Percentiles rank a stretch among this genome's conserved stretches.
Evolutionary conservation across 1,284 basidiomycete genomes (phyloP).

Genomic region (Rhizoctonia solani): DNA sequence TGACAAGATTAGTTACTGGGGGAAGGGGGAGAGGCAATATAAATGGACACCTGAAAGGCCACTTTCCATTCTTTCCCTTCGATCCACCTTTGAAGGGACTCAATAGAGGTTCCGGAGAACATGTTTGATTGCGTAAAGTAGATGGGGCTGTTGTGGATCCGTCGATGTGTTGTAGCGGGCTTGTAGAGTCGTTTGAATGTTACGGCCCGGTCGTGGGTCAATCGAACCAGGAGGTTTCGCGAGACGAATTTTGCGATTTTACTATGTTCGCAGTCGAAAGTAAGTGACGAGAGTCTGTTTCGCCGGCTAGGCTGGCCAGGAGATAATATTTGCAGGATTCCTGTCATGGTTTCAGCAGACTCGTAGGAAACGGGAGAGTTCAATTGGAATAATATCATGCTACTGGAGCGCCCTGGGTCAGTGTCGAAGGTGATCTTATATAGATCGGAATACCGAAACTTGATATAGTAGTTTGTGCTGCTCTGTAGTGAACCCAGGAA

Average conservation of each 20-base stretch:
- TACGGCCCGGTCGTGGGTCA: constrained; percentile 59
- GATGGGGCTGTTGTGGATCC: not conserved
- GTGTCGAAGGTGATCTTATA: not conserved
- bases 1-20: constrained; percentile 46
- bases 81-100: constrained; percentile 53
- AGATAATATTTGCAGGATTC: constrained; percentile 51
- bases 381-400: constrained; percentile 2
- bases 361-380: constrained; percentile 45
- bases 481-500: not conserved
- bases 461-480: not conserved
- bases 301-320: constrained; percentile 47
- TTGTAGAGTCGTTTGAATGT: constrained; percentile 60
- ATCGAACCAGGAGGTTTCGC: constrained; percentile 49
- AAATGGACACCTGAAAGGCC: constrained; percentile 30
- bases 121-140: not conserved
- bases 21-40: constrained; percentile 53
- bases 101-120: constrained; percentile 45
- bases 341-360: constrained; percentile 53
- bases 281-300: constrained; percentile 28
- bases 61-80: constrained; percentile 45
- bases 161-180: not conserved
- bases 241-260: constrained; percentile 2
- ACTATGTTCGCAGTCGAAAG: constrained; percentile 42
- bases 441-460: constrained; percentile 23
- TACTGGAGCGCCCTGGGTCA: not conserved